A percentile compares a stretch with the other conserved stretches of the same genome.
phyloP scores from a whole-genome alignment of 1,284 basidiomycete species.

The Phaffia rhodozyma region DNA sequence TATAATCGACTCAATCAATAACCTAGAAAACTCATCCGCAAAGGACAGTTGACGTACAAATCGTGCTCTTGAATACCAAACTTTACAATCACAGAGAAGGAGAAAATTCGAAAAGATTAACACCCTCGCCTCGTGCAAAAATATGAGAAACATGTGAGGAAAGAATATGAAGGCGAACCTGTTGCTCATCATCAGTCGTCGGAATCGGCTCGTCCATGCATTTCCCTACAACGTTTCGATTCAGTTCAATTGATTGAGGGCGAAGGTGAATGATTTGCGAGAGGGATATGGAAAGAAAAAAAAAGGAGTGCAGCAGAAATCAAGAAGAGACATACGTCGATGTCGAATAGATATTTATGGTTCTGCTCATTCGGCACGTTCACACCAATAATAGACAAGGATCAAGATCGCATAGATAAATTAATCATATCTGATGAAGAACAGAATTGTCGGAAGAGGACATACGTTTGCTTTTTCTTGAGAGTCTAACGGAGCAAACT shows the following conservation, averaged over 20 bases:
- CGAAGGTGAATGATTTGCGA: too few relatives aligned
- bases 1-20: not conserved
- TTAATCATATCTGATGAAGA: not conserved
- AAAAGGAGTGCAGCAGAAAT: not conserved
- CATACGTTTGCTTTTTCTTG: constrained; percentile 29
- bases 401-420: not conserved
- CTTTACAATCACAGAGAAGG: constrained; percentile 35
- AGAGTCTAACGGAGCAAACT: constrained; percentile 24
- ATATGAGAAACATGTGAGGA: not conserved
- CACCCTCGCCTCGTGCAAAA: not conserved
- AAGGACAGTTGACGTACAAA: constrained; percentile 2
- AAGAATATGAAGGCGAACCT: constrained; percentile 25
- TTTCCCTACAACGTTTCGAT: constrained; percentile 25
- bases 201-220: constrained; percentile 37
- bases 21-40: not conserved
- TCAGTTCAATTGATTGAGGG: too few relatives aligned
- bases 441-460: not conserved
- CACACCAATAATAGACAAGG: not conserved
- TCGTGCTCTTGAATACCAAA: constrained; percentile 24
- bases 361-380: not conserved
- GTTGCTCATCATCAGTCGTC: constrained; percentile 32
- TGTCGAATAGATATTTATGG: constrained; percentile 37
- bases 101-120: constrained; percentile 4
- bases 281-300: too few relatives aligned
- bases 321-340: constrained; percentile 15